Conservation (phyloP, 768 basidiomycete genomes). For the Boletus pseudopeckii region DNA sequence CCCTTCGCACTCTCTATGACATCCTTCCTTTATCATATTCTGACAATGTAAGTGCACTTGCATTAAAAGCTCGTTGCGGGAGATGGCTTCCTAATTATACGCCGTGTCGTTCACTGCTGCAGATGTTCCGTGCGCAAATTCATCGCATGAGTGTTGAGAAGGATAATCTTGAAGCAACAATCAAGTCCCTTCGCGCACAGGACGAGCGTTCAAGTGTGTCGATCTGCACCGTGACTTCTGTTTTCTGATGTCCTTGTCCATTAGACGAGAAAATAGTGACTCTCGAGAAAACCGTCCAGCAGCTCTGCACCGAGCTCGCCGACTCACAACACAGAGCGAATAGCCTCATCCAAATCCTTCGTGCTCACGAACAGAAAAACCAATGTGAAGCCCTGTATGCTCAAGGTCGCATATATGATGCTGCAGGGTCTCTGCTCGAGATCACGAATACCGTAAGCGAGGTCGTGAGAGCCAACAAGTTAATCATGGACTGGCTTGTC, state of each 20-base stretch:
- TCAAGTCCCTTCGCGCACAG: neutral
- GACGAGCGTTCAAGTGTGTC: neutral
- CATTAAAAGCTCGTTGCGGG: neutral
- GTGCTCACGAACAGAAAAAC: neutral
- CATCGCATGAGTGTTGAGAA: too few relatives aligned
- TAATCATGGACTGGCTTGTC: neutral
- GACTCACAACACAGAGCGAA: neutral
- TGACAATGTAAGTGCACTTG: neutral
- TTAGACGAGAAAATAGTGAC: neutral
- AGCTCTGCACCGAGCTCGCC: neutral
- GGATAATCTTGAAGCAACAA: neutral
- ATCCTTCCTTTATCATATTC: neutral
- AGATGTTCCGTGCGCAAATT: too few relatives aligned
- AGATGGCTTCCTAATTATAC: too few relatives aligned
- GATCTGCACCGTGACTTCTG: neutral
- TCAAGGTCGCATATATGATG: neutral
- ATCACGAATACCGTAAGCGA: neutral
- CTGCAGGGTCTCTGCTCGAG: neutral
- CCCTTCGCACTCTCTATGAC: neutral
- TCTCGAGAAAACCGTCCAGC: neutral
- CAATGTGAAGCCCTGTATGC: slow-evolving; percentile 3
- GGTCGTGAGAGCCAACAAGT: neutral
- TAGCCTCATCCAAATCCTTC: neutral
- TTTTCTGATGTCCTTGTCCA: neutral
- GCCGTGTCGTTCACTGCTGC: too few relatives aligned